Conservation (phyloP, 495 filamentous ascomycete species). For the Xylaria nigripes region DNA sequence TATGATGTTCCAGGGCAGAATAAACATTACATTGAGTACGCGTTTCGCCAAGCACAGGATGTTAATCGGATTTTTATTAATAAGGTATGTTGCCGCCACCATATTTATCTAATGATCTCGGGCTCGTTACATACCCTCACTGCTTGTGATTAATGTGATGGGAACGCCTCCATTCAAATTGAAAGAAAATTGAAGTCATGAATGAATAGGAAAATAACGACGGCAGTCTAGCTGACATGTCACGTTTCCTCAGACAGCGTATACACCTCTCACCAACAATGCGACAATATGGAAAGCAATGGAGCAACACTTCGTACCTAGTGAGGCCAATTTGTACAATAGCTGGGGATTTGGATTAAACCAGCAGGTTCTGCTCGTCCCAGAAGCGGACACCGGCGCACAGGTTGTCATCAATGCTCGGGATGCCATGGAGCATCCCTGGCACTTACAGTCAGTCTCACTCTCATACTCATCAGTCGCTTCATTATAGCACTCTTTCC, state of each 20-base stretch:
- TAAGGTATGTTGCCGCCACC: constrained; percentile 12
- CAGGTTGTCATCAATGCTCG: constrained; percentile 57
- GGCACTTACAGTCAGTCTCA: constrained; percentile 26
- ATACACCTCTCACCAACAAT: constrained; percentile 18
- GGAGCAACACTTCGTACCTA: constrained; percentile 22
- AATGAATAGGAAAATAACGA: background rate
- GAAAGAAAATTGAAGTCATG: no score
- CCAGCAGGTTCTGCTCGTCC: constrained; percentile 32
- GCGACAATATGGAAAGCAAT: constrained; percentile 25
- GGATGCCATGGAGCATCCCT: constrained; percentile 45
- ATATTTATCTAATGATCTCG: no score
- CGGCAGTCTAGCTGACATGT: background rate
- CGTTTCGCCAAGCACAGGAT: constrained; percentile 26
- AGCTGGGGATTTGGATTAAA: constrained; percentile 27
- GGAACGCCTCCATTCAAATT: background rate
- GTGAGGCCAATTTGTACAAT: constrained; percentile 20
- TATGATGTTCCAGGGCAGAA: constrained; percentile 21
- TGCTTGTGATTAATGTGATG: no score
- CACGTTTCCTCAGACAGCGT: constrained; percentile 17
- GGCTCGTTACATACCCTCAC: no score
- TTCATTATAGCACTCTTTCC: background rate
- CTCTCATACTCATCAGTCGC: background rate
- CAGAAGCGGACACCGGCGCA: constrained; percentile 58
- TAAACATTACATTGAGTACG: constrained; percentile 25
- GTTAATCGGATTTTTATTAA: constrained; percentile 31